Conservation (phyloP, 2,329 filamentous ascomycete genomes). For the Colletotrichum musicola region DNA sequence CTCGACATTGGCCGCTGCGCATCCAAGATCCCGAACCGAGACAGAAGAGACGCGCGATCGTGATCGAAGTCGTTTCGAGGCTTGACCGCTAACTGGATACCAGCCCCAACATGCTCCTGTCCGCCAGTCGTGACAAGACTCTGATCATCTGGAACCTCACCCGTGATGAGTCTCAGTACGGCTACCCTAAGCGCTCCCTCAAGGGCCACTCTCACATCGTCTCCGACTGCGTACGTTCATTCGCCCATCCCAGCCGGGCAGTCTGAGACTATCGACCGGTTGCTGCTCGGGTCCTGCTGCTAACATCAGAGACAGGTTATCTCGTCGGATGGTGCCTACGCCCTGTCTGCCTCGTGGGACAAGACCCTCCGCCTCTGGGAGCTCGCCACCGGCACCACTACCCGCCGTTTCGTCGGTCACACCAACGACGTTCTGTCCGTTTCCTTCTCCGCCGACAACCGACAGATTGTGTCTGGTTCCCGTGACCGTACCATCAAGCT, state of each 20-base stretch:
- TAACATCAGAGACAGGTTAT: slow-evolving; percentile 79
- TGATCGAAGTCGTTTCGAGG: slow-evolving; percentile 35
- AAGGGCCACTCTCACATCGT: slow-evolving; percentile 99
- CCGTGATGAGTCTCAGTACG: slow-evolving; percentile 97
- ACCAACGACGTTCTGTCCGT: slow-evolving; percentile 99
- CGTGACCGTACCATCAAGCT: slow-evolving; percentile 99
- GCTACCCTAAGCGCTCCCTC: slow-evolving; percentile 98
- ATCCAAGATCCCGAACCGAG: slow-evolving; percentile 32
- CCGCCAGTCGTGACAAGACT: slow-evolving; percentile 96
- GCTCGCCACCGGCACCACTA: slow-evolving; percentile 96
- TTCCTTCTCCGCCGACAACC: slow-evolving; percentile 99
- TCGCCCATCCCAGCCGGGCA: background rate
- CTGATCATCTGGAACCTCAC: slow-evolving; percentile 99
- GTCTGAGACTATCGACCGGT: slow-evolving; percentile 12
- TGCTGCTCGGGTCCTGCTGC: slow-evolving; percentile 43
- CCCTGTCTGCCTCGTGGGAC: slow-evolving; percentile 98
- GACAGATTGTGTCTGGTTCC: slow-evolving; percentile 98
- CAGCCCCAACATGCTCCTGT: slow-evolving; percentile 99
- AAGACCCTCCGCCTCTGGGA: slow-evolving; percentile 99
- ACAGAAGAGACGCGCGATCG: slow-evolving; percentile 22
- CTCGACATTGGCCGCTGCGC: background rate
- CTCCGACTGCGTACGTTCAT: slow-evolving; percentile 94
- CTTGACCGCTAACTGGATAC: slow-evolving; percentile 45
- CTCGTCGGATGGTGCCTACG: slow-evolving; percentile 99
- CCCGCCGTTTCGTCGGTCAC: slow-evolving; percentile 98